Conservation (phyloP, 192 early-diverging fungal species). For the Coemansia aciculifera region DNA sequence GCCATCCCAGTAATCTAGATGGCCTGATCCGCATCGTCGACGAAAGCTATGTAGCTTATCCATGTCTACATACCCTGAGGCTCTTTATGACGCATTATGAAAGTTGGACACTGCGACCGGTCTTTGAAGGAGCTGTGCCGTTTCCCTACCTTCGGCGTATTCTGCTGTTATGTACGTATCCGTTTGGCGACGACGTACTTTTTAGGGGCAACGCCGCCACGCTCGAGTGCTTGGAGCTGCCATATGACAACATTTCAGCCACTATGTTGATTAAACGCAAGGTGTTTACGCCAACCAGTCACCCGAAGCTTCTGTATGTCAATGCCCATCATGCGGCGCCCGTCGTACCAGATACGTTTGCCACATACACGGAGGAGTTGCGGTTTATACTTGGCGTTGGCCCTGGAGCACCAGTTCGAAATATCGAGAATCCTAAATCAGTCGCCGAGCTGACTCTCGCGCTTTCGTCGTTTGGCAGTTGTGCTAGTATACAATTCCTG, state of each 20-base stretch:
- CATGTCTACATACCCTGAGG: background rate
- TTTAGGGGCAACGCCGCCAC: background rate
- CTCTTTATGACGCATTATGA: background rate
- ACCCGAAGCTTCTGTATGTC: background rate
- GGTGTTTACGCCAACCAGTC: slow-evolving; percentile 1
- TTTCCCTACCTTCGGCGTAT: background rate
- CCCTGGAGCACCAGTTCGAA: background rate
- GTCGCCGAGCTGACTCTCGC: background rate
- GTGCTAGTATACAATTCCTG: background rate
- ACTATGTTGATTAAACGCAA: background rate
- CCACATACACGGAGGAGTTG: no score
- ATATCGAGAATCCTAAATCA: background rate
- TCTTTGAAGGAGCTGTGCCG: background rate
- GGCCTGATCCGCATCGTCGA: background rate
- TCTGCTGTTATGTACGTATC: background rate
- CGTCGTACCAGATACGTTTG: background rate
- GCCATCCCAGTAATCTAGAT: background rate
- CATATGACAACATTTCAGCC: background rate
- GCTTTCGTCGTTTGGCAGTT: background rate
- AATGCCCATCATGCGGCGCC: background rate
- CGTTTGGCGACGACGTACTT: background rate
- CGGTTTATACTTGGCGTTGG: background rate
- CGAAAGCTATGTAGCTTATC: background rate
- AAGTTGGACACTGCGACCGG: background rate
- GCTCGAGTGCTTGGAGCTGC: background rate